Evolutionary conservation across 371 early-diverging fungal species (phyloP).

Genomic region (Mucor indicus): DNA sequence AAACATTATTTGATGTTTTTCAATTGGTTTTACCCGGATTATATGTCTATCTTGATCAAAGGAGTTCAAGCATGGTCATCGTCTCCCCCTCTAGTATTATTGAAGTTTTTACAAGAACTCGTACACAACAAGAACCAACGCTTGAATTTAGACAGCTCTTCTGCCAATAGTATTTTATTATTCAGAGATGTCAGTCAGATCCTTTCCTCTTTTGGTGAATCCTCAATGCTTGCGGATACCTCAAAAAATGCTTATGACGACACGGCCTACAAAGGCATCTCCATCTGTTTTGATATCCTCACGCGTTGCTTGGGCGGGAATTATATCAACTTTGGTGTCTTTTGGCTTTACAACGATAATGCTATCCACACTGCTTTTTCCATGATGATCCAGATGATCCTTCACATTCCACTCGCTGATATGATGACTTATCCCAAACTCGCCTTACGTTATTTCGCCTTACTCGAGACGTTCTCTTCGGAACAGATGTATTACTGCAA

Average conservation of each 20-base stretch:
- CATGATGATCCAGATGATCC: conserved; percentile 65
- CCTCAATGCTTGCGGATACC: conserved; percentile 10
- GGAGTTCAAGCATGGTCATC: conserved; percentile 63
- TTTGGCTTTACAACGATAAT: conserved; percentile 79
- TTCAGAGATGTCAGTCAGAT: conserved; percentile 79
- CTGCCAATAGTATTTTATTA: conserved; percentile 80
- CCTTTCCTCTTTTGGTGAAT: conserved; percentile 31
- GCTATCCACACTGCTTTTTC: conserved; percentile 66
- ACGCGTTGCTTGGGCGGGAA: conserved; percentile 68
- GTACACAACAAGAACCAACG: conserved; percentile 74
- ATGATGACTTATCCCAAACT: conserved; percentile 68
- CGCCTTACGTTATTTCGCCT: conserved; percentile 47
- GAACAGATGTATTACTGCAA: conserved; percentile 65
- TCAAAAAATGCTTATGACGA: too few species aligned
- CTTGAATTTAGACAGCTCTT: conserved; percentile 78
- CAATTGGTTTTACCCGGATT: conserved; percentile 76
- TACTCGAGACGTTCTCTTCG: conserved; percentile 57
- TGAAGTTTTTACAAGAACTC: conserved; percentile 78
- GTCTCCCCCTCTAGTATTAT: too few species aligned
- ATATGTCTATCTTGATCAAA: conserved; percentile 56
- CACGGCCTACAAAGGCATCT: conserved; percentile 71
- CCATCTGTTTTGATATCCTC: conserved; percentile 69
- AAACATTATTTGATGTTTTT: conserved; percentile 66
- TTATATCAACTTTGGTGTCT: conserved; percentile 87
- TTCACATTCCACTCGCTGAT: conserved; percentile 65